Conservation (phyloP, 305 asterid genomes). For the Andrographis paniculata region DNA sequence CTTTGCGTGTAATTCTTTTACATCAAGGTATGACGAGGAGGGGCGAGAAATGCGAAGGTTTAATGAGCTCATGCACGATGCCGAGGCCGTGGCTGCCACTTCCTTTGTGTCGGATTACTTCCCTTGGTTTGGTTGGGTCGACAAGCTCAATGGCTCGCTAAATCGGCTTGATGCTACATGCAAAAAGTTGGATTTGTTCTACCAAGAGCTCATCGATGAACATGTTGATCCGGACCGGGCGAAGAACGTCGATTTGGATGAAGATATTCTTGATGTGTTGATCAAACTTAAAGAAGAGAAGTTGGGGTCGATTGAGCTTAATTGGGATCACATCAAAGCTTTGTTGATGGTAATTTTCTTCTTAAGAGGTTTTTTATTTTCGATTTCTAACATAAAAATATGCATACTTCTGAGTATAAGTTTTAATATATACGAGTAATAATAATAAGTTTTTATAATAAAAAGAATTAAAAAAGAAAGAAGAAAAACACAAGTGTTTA, state of each 20-base stretch:
- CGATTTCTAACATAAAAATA: too few relatives aligned
- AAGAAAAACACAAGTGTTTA: too few relatives aligned
- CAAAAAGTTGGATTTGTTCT: slow-evolving; percentile 17
- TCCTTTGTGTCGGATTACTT: slow-evolving; percentile 18
- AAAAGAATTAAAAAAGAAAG: too few relatives aligned
- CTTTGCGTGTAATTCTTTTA: too few relatives aligned
- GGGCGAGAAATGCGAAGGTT: not conserved
- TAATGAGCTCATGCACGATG: slow-evolving; percentile 3
- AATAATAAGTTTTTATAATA: too few relatives aligned
- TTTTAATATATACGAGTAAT: too few relatives aligned
- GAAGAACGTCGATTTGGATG: not conserved
- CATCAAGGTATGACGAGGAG: slow-evolving; percentile 4
- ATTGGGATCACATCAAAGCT: slow-evolving; percentile 19
- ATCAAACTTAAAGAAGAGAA: slow-evolving; percentile 2
- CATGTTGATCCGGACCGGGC: slow-evolving; percentile 19
- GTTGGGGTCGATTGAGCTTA: not conserved
- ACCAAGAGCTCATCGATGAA: slow-evolving; percentile 19
- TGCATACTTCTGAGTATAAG: too few relatives aligned
- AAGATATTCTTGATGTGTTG: slow-evolving; percentile 23
- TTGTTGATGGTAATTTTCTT: slow-evolving; percentile 12
- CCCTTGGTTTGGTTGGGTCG: slow-evolving; percentile 20
- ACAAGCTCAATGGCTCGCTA: slow-evolving; percentile 9
- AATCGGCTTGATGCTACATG: slow-evolving; percentile 17
- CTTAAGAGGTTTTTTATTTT: too few relatives aligned
- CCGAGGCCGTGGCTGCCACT: not conserved